phyloP scores from a whole-genome alignment of 2,329 filamentous ascomycete species.

The Diaporthe helianthi region DNA sequence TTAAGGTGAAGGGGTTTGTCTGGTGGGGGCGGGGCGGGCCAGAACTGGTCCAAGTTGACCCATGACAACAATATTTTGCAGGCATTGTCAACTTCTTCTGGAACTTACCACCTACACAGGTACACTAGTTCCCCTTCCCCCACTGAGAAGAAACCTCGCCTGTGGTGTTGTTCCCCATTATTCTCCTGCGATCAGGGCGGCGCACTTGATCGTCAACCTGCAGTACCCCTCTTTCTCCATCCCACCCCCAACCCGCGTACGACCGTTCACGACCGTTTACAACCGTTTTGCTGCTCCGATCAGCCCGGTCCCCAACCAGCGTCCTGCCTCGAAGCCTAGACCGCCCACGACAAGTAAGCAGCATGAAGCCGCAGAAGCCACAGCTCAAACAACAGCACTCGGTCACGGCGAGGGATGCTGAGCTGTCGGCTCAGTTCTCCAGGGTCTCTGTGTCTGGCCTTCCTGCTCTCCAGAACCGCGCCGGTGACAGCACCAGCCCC shows the following conservation, averaged over 20 bases:
- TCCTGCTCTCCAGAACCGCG: slow-evolving; percentile 47
- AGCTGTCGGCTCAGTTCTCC: slow-evolving; percentile 34
- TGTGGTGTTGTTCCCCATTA: not conserved
- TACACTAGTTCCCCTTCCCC: not conserved
- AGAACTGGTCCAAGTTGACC: not conserved
- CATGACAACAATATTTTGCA: slow-evolving; percentile 11
- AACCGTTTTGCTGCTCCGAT: too few species aligned
- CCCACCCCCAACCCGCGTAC: not conserved
- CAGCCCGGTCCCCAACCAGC: not conserved
- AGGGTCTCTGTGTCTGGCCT: slow-evolving; percentile 31
- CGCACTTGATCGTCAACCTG: not conserved
- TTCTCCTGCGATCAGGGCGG: not conserved
- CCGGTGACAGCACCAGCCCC: slow-evolving; percentile 53
- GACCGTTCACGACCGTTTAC: not conserved
- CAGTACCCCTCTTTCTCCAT: not conserved
- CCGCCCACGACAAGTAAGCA: slow-evolving; percentile 33
- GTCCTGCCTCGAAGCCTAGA: not conserved
- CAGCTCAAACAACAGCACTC: slow-evolving; percentile 40
- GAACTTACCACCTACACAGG: too few species aligned
- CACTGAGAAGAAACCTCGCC: not conserved
- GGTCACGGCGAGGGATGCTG: slow-evolving; percentile 28
- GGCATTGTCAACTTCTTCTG: slow-evolving; percentile 8
- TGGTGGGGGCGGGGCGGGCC: slow-evolving; percentile 8
- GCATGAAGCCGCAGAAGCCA: slow-evolving; percentile 45
- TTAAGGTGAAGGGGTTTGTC: not conserved